Evolutionary conservation across 495 filamentous ascomycete genomes (phyloP).

Genomic region (Collariella sp.): DNA sequence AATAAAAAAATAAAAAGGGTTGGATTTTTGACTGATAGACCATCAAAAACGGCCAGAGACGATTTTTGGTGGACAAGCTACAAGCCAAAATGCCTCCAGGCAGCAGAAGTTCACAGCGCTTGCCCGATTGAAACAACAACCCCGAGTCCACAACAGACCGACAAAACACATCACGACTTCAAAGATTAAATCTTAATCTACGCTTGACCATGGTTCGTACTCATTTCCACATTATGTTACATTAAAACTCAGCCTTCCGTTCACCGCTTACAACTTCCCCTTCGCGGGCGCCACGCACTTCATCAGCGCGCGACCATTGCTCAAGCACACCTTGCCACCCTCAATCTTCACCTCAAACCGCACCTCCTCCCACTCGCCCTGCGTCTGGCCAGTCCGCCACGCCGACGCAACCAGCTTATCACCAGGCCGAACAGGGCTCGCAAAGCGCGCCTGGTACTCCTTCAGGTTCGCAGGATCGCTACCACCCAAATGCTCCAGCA

Average conservation of each 20-base stretch:
- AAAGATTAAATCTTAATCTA: neutral
- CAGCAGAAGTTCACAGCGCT: constrained; percentile 4
- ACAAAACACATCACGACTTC: neutral
- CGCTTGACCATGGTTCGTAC: too few species aligned
- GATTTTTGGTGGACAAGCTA: neutral
- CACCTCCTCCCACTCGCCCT: constrained; percentile 72
- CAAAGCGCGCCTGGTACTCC: constrained; percentile 83
- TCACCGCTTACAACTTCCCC: constrained; percentile 53
- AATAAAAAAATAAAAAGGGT: too few species aligned
- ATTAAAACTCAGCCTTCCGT: neutral
- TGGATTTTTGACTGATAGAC: too few species aligned
- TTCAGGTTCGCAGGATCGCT: constrained; percentile 70
- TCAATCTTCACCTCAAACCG: constrained; percentile 65
- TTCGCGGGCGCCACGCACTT: constrained; percentile 48
- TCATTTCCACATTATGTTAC: neutral
- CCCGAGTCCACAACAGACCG: neutral
- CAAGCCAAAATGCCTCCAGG: constrained; percentile 6
- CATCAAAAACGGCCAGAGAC: neutral
- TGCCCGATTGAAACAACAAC: neutral
- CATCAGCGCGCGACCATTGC: constrained; percentile 74
- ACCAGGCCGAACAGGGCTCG: constrained; percentile 70
- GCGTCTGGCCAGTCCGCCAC: constrained; percentile 54
- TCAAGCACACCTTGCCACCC: constrained; percentile 68
- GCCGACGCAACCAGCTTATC: constrained; percentile 59
- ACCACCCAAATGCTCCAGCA: constrained; percentile 62